Evolutionary conservation across 2,329 filamentous ascomycete genomes (phyloP).

Genomic region (Leptographium galeiforme): DNA sequence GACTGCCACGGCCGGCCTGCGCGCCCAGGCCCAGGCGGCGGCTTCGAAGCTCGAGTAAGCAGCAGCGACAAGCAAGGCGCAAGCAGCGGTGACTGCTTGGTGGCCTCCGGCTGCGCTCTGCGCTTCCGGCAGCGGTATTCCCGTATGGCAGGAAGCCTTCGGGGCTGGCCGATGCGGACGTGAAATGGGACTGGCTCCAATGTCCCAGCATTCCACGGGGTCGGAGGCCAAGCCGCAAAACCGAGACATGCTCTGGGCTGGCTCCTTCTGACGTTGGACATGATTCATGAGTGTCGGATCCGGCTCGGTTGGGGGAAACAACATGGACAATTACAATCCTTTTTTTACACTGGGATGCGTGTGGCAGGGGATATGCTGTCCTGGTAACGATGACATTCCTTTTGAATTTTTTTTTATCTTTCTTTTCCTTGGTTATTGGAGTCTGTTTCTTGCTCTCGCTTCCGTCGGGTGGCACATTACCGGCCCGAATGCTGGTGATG

Average conservation of each 20-base stretch:
- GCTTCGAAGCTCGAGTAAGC: slow-evolving; percentile 53
- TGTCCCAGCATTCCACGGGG: neutral
- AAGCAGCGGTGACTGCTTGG: neutral
- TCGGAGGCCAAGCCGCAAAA: neutral
- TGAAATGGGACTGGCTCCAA: neutral
- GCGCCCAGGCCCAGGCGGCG: slow-evolving; percentile 70
- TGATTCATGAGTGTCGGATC: slow-evolving; percentile 14
- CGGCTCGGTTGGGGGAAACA: slow-evolving; percentile 9
- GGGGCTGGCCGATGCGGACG: neutral
- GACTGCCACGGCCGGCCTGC: slow-evolving; percentile 65
- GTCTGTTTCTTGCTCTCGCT: slow-evolving; percentile 2
- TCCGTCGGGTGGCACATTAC: neutral
- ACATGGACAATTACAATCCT: neutral
- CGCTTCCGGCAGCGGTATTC: neutral
- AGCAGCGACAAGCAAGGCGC: slow-evolving; percentile 11
- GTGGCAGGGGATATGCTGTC: neutral
- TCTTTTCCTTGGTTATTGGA: slow-evolving; percentile 1
- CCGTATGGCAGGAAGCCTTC: neutral
- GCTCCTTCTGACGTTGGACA: slow-evolving; percentile 13
- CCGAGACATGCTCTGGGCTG: neutral
- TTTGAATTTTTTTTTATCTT: neutral
- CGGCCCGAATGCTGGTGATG: neutral
- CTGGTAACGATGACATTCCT: slow-evolving; percentile 2
- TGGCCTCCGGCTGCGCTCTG: neutral
- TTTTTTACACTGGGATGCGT: neutral